A percentile compares a stretch with the other conserved stretches of the same genome.
These are phyloP conservation scores for Lasiodiplodia sp. DNA, from an alignment of 2,329 filamentous ascomycete species.

Conservation along the genomic window DNA sequence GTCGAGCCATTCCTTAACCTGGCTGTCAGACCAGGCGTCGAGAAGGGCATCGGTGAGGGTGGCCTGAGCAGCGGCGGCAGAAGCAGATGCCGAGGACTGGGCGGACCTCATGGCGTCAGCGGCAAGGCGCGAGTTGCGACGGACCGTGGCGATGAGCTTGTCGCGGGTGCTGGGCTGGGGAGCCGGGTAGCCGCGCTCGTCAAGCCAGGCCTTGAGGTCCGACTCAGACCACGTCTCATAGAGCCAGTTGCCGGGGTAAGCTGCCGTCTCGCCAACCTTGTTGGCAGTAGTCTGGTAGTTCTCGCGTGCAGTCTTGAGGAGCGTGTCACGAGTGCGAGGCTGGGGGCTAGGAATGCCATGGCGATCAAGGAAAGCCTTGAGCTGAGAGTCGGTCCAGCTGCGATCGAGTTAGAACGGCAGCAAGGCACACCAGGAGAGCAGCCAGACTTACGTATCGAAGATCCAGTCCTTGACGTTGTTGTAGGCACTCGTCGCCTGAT, in stretches of 20 bases:
- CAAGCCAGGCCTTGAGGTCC: slow-evolving; percentile 92
- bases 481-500: slow-evolving; percentile 76
- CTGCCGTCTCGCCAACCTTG: slow-evolving; percentile 75
- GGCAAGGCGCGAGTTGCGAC: slow-evolving; percentile 86
- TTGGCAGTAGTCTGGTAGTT: slow-evolving; percentile 83
- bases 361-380: slow-evolving; percentile 92
- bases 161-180: slow-evolving; percentile 87
- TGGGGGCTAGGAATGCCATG: slow-evolving; percentile 87
- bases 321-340: slow-evolving; percentile 82
- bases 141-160: slow-evolving; percentile 85
- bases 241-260: slow-evolving; percentile 96
- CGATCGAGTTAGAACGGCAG: slow-evolving; percentile 45
- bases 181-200: slow-evolving; percentile 82
- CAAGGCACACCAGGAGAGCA: neutral
- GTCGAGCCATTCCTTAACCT: slow-evolving; percentile 92
- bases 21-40: slow-evolving; percentile 85
- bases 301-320: slow-evolving; percentile 78
- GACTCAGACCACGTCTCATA: slow-evolving; percentile 92
- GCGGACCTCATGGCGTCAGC: slow-evolving; percentile 70
- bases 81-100: slow-evolving; percentile 62
- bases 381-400: slow-evolving; percentile 90
- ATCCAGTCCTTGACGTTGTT: slow-evolving; percentile 85
- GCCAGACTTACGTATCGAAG: slow-evolving; percentile 70
- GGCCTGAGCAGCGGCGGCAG: slow-evolving; percentile 67
- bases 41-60: slow-evolving; percentile 84